Percentiles rank a stretch among this genome's conserved stretches.
Conservation (phyloP, 352 stramenopile genomes). For the Chrysophaeum taylorii region DNA sequence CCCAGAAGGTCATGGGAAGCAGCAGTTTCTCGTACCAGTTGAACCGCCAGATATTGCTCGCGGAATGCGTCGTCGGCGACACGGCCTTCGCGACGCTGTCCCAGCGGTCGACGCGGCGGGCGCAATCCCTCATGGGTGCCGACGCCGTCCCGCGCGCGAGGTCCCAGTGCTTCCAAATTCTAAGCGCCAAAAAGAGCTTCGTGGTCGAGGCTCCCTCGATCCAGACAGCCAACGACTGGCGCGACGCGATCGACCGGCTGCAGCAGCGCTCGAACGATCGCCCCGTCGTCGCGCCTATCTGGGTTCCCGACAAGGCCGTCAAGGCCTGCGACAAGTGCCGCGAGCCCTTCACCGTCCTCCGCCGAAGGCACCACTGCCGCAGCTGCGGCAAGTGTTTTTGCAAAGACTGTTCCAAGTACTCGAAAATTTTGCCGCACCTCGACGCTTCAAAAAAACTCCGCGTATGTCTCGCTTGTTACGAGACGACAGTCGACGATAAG, state of each 20-base stretch:
- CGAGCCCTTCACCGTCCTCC: conserved; percentile 48
- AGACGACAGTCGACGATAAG: too few relatives aligned
- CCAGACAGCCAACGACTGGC: background rate
- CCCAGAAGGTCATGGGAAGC: conserved; percentile 9
- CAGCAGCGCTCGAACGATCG: conserved; percentile 21
- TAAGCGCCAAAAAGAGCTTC: conserved; percentile 21
- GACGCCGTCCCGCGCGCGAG: background rate
- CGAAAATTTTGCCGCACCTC: conserved; percentile 16
- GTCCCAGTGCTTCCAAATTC: conserved; percentile 1
- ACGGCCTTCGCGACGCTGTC: conserved; percentile 2
- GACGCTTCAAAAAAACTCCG: background rate
- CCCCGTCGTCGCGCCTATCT: conserved; percentile 24
- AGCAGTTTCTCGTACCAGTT: background rate
- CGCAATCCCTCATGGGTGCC: conserved; percentile 8
- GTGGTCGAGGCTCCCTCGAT: conserved; percentile 12
- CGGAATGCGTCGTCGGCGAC: conserved; percentile 11
- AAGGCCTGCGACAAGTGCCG: conserved; percentile 54
- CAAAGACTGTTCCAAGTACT: conserved; percentile 44
- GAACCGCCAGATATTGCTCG: conserved; percentile 21
- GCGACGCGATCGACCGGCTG: conserved; percentile 22
- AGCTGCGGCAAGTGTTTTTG: conserved; percentile 62
- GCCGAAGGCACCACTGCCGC: conserved; percentile 55
- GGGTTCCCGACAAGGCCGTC: conserved; percentile 57
- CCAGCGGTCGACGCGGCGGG: background rate
- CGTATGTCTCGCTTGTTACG: background rate